A percentile compares a stretch with the other conserved stretches of the same genome.
phyloP scores from a whole-genome alignment of 441 rosid genomes.

The Corymbia calophylla region DNA sequence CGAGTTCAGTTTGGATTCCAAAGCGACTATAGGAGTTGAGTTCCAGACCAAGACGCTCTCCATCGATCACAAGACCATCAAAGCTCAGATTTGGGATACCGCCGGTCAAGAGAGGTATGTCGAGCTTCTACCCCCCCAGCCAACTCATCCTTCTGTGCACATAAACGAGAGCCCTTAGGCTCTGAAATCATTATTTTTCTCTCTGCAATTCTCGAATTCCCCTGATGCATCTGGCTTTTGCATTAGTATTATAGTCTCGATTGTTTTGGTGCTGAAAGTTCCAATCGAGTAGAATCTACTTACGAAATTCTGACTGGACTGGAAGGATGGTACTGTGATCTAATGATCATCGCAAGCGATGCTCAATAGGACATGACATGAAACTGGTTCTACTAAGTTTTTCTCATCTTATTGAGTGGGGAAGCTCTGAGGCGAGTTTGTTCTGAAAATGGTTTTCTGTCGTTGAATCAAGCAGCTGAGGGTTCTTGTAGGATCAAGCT shows the following conservation, averaged over 20 bases:
- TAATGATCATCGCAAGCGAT: not conserved
- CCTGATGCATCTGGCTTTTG: not conserved
- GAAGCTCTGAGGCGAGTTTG: not conserved
- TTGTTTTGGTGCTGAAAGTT: not conserved
- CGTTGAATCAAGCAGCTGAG: not conserved
- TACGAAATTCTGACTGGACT: not conserved
- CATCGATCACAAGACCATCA: slow-evolving; percentile 12
- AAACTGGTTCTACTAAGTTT: not conserved
- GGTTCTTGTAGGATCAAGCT: not conserved
- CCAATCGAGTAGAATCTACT: not conserved
- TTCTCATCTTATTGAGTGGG: not conserved
- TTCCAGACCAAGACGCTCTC: slow-evolving; percentile 13
- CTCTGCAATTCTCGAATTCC: not conserved
- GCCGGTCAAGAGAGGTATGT: slow-evolving; percentile 20
- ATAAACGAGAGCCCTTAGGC: not conserved
- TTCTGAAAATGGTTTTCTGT: not conserved
- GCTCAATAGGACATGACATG: not conserved
- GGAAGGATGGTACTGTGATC: not conserved
- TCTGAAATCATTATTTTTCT: not conserved
- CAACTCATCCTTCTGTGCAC: not conserved
- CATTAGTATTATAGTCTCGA: not conserved
- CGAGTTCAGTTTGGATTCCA: slow-evolving; percentile 13
- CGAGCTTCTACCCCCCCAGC: not conserved
- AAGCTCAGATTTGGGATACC: slow-evolving; percentile 22
- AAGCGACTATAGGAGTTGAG: slow-evolving; percentile 15